Percentiles rank a stretch among this genome's conserved stretches.
Evolutionary conservation across 164 flowering plant genomes (phyloP).

Genomic region (Tetracentron sinense): DNA sequence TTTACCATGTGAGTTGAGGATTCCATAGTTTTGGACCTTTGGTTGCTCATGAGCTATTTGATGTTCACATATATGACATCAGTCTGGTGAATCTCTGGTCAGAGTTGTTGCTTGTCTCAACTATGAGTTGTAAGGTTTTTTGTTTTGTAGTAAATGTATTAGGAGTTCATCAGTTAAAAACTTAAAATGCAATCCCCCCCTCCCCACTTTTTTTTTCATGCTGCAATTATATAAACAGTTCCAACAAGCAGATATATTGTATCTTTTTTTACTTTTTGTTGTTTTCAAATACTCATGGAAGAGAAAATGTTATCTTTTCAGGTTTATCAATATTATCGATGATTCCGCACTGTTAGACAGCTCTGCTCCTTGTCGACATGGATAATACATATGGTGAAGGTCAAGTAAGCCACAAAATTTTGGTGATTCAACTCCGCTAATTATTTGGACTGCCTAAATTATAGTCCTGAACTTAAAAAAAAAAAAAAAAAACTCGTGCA

Average conservation of each 20-base stretch:
- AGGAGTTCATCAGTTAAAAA: no score
- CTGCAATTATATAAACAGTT: not conserved
- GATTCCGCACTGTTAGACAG: slow-evolving; percentile 4
- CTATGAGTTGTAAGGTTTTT: no score
- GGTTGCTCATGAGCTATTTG: no score
- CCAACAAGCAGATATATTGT: not conserved
- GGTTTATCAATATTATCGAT: slow-evolving; percentile 7
- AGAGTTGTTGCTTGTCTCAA: no score
- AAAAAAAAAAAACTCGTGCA: slow-evolving; percentile 28
- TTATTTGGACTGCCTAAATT: not conserved
- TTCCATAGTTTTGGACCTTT: no score
- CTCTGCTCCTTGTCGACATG: slow-evolving; percentile 28
- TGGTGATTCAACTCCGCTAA: not conserved
- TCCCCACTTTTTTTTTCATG: not conserved
- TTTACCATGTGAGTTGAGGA: no score
- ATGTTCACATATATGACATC: no score
- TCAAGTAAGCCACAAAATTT: slow-evolving; percentile 32
- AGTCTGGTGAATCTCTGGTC: no score
- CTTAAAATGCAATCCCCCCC: no score
- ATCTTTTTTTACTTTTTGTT: not conserved
- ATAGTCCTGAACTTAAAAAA: not conserved
- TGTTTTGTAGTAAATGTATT: no score
- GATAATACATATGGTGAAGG: slow-evolving; percentile 35
- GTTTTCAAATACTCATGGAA: not conserved
- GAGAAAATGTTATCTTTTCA: slow-evolving; percentile 10